Evolutionary conservation across 768 basidiomycete genomes (phyloP).

Genomic region (Porphyrellus cyaneotinctus): DNA sequence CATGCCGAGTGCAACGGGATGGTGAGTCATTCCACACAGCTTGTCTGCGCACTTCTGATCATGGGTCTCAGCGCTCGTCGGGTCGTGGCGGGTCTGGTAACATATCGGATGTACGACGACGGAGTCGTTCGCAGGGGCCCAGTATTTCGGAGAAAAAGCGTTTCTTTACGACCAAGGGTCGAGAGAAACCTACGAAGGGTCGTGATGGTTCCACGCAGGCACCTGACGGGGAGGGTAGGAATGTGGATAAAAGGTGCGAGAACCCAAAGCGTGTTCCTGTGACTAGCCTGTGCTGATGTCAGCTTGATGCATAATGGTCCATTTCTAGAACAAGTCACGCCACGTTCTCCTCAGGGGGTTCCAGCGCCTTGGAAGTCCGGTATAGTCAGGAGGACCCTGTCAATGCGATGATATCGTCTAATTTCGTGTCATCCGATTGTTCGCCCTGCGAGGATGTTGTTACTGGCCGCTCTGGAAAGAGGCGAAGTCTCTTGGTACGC

Average conservation of each 20-base stretch:
- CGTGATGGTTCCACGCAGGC: background rate
- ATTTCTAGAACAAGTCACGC: conserved; percentile 9
- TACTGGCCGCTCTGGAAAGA: background rate
- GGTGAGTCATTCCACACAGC: conserved; percentile 12
- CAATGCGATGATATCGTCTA: conserved; percentile 2
- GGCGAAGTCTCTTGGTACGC: background rate
- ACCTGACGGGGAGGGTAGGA: background rate
- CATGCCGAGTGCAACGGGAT: conserved; percentile 15
- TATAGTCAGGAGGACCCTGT: background rate
- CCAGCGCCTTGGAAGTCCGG: background rate
- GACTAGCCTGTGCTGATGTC: background rate
- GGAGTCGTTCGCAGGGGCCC: conserved; percentile 6
- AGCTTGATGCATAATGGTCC: background rate
- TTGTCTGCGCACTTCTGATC: background rate
- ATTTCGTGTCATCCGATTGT: conserved; percentile 1
- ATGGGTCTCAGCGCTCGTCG: conserved; percentile 20
- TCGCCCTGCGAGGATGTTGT: background rate
- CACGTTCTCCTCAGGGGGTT: conserved; percentile 13
- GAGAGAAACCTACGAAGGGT: background rate
- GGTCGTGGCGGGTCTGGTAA: conserved; percentile 28
- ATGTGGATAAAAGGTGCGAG: conserved; percentile 7
- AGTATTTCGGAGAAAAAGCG: background rate
- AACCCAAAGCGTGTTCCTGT: background rate
- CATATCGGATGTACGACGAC: conserved; percentile 14
- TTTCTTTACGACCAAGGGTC: conserved; percentile 17